These are phyloP conservation scores for Ormosia emarginata DNA, from an alignment of 306 rosid genomes.

Conservation along the genomic window DNA sequence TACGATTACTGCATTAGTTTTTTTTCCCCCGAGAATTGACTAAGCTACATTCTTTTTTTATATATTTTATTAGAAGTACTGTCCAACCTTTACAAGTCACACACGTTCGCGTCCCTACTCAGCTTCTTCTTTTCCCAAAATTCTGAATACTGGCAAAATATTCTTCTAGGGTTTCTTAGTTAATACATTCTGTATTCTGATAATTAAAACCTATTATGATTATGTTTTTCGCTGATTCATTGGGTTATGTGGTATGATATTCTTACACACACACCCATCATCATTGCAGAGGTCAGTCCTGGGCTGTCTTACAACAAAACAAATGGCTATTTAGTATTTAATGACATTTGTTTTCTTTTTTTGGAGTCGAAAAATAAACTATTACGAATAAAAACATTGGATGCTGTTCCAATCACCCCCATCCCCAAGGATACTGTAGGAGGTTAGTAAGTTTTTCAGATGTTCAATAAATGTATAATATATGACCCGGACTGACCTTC, in stretches of 20 bases:
- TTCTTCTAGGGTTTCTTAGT: constrained; percentile 2
- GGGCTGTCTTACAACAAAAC: not conserved
- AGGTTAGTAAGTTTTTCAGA: not conserved
- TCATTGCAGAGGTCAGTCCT: not conserved
- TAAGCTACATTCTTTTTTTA: not conserved
- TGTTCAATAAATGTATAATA: not conserved
- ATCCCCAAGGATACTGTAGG: not conserved
- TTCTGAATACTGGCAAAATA: not conserved
- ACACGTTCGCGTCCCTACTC: not conserved
- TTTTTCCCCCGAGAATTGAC: not conserved
- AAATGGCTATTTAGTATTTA: not conserved
- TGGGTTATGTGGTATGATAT: not conserved
- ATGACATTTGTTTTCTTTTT: not conserved
- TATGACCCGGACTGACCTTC: not conserved
- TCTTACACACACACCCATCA: not conserved
- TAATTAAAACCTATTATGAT: not conserved
- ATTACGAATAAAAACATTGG: constrained; percentile 24
- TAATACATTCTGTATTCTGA: not conserved
- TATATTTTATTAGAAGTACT: not conserved
- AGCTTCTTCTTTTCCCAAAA: not conserved
- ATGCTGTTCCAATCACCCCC: constrained; percentile 38
- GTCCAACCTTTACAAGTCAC: not conserved
- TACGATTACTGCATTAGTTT: not conserved
- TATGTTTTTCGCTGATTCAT: not conserved
- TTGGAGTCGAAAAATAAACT: not conserved